phyloP scores from a whole-genome alignment of 495 filamentous ascomycete species.

The Daldinia childiae region DNA sequence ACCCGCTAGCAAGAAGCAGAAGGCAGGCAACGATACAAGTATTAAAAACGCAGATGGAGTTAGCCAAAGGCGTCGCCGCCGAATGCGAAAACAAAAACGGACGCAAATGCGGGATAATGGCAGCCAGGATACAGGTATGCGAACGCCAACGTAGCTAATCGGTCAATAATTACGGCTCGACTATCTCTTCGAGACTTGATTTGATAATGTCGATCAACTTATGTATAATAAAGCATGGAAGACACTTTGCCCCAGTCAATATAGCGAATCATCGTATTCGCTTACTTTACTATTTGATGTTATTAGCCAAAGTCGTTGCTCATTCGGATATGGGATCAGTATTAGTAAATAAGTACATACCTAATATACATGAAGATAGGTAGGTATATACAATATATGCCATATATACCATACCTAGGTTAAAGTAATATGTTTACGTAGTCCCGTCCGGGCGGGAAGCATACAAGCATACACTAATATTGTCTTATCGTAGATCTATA shows the following conservation, averaged over 20 bases:
- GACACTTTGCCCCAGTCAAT: not conserved
- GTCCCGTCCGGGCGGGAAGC: not conserved
- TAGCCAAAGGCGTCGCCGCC: not conserved
- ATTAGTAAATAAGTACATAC: too few relatives aligned
- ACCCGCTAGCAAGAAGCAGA: conserved; percentile 6
- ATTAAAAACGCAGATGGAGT: not conserved
- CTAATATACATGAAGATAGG: too few relatives aligned
- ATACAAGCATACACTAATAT: not conserved
- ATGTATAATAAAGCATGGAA: too few relatives aligned
- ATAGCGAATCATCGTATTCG: not conserved
- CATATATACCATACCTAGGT: too few relatives aligned
- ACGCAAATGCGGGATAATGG: not conserved
- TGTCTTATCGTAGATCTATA: not conserved
- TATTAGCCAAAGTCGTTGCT: not conserved
- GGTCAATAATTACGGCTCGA: too few relatives aligned
- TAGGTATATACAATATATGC: too few relatives aligned
- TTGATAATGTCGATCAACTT: not conserved
- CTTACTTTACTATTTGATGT: not conserved
- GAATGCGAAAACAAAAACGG: not conserved
- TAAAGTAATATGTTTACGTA: not conserved
- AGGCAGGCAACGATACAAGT: not conserved
- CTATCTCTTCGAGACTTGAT: not conserved
- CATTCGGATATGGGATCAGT: too few relatives aligned
- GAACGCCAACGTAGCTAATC: too few relatives aligned
- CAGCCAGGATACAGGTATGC: not conserved